Evolutionary conservation across 106 monocot genomes (phyloP), one percentile per base, ranked within the genome.

Genomic region (Acorus calamus): DNA sequence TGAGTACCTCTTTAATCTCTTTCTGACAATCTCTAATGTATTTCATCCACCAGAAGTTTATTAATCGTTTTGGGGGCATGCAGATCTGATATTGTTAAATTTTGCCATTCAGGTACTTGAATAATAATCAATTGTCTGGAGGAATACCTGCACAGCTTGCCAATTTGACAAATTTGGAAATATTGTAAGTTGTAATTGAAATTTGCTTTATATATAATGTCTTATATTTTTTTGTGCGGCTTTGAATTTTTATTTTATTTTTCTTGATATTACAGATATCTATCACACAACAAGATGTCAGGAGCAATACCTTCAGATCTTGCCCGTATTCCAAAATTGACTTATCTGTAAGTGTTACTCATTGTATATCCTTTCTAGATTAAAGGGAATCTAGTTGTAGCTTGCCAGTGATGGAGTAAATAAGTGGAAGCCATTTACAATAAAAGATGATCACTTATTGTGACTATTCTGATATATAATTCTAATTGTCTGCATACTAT

Each of bases 61-160:
- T 28, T 28, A 28, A 28, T 28, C 28, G 28, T 28, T 28, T 28
- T 28, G 28, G 28, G 28, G 28, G 28, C 28, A 28, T 28, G 28
- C 28, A 28, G 28, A 28, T 28, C 28, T 28, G 28, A 28, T 28
- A 28, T 28, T 28, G 28, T 28, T 28, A 28, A 9, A 49, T 4
- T 63, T 4, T 67, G 3, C 11, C 10, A 11, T 71, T 7, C 48
- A 98, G 96, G 66, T 98, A 92, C 66, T 66, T 98, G 47, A 98
- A 98, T 69, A 85, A 92, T 58, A 98, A 98, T 70, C 77, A 77
- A 52, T 55, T 98, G 63, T 73, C 80, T 67, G 96, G 96, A 65
- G 91, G 87, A 55, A 72, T 98, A 69, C 96, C 96, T 41, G 96
- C 87, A 53, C 96, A 98, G 69, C 87, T 98, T 67, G 84, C 96